Conservation (phyloP, 2,329 filamentous ascomycete species). For the Phialophora tarda region DNA sequence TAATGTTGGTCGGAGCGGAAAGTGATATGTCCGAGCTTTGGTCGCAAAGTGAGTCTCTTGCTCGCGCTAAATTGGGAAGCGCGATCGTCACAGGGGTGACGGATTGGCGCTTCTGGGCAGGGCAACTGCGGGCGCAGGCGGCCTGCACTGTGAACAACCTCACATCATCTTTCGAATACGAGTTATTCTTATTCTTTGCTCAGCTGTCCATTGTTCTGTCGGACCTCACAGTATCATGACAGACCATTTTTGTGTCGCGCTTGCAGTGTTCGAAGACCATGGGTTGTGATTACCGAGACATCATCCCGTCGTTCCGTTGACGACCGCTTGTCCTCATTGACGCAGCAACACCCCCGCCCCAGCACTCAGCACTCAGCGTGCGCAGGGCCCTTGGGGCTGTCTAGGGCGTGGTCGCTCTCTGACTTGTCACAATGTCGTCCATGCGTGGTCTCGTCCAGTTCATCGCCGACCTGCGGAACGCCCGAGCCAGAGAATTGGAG, state of each 20-base stretch:
- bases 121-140: constrained; percentile 11
- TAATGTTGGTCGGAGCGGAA: not conserved
- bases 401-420: constrained; percentile 14
- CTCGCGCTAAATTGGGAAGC: constrained; percentile 10
- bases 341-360: not conserved
- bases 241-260: not conserved
- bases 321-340: constrained; percentile 9
- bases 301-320: constrained; percentile 5
- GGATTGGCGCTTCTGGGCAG: not conserved
- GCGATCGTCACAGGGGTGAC: constrained; percentile 12
- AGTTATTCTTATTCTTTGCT: constrained; percentile 6
- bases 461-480: constrained; percentile 95
- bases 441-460: constrained; percentile 88
- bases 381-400: constrained; percentile 2
- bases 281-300: not conserved
- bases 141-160: constrained; percentile 2
- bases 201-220: not conserved
- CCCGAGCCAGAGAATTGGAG: constrained; percentile 90
- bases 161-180: constrained; percentile 15
- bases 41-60: not conserved
- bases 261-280: constrained; percentile 5
- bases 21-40: not conserved
- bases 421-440: constrained; percentile 42
- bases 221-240: not conserved
- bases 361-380: constrained; percentile 8